Percentiles rank a stretch among this genome's conserved stretches.
Evolutionary conservation across 2,329 filamentous ascomycete species (phyloP).

Genomic region (Sporothrix variecibatus): DNA sequence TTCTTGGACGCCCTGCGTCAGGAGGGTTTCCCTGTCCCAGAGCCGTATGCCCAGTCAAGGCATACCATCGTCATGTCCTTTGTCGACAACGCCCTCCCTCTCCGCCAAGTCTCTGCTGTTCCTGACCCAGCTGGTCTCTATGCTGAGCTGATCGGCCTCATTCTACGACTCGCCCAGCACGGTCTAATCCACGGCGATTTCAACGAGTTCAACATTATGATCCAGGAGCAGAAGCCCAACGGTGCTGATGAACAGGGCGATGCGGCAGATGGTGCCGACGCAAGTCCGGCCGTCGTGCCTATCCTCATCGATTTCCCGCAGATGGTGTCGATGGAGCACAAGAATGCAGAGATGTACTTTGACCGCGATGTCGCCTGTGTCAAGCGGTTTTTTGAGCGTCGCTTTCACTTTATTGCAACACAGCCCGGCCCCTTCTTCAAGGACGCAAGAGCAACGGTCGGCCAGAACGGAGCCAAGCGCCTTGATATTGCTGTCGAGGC

Average conservation of each 20-base stretch:
- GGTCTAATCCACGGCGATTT: slow-evolving; percentile 97
- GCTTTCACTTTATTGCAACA: slow-evolving; percentile 84
- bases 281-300: slow-evolving; percentile 58
- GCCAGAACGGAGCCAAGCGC: slow-evolving; percentile 64
- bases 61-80: slow-evolving; percentile 97
- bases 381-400: slow-evolving; percentile 87
- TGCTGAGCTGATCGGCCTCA: slow-evolving; percentile 83
- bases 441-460: slow-evolving; percentile 75
- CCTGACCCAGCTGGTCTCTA: slow-evolving; percentile 85
- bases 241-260: slow-evolving; percentile 41
- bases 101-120: slow-evolving; percentile 83
- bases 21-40: slow-evolving; percentile 86
- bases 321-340: slow-evolving; percentile 93
- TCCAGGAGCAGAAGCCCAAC: slow-evolving; percentile 71
- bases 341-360: slow-evolving; percentile 96
- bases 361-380: slow-evolving; percentile 94
- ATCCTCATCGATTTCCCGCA: slow-evolving; percentile 97
- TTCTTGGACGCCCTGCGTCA: slow-evolving; percentile 87
- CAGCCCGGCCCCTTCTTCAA: slow-evolving; percentile 82
- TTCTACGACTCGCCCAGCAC: slow-evolving; percentile 78
- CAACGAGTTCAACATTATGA: slow-evolving; percentile 98
- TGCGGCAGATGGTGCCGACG: not conserved
- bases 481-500: slow-evolving; percentile 88
- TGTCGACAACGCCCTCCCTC: slow-evolving; percentile 88
- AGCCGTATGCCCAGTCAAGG: slow-evolving; percentile 83